Base-by-base conservation (phyloP, 306 rosid species). In the Dicorynia guianensis region DNA sequence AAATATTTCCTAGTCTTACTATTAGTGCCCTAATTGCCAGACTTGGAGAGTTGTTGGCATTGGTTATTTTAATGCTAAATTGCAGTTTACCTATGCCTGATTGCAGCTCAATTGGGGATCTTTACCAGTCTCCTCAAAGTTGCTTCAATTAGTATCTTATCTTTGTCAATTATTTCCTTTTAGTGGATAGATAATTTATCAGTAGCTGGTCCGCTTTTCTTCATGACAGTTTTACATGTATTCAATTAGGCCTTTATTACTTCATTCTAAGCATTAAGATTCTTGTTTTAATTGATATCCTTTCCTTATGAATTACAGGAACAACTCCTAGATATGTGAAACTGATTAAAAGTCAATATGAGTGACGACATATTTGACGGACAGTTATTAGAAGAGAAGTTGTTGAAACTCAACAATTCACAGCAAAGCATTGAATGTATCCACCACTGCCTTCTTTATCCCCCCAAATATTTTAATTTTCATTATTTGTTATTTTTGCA, bases 341-440 rank as follows among this genome's bases (percentile, higher is more conserved):
- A 57, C 63, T 73, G 52, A 40, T 58, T 39, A 70, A 65, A 73
- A 34, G 20, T 20, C 86, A 86, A 59, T 58, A 89, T 89, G 95
- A 80, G 82, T 80, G 76, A 63, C 81, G 84, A 87, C 30, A 78
- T 35, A 17, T 87, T 85, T 83, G 90, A 87, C 25, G 87, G 81
- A 49, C 84, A 83, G 83, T 59, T 73, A 67, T 82, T 89, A 67
- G 54, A 81, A 4, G 95, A 87, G 80, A 89, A 89, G 79, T 69
- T 89, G 76, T 78, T 86, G 13, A 89, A 89, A 72, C 92, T 89
- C 79, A 89, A 87, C 87, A 85, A 87, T 77, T 89, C 95, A n/a
- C 95, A 89, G 34, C 95, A 89, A 83, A 83, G 92, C 83, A 89
- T 89, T 69, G 88, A 89, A 75, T 87, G 95, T 89, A 89, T 89